Conservation (phyloP, 306 rosid genomes). For the Pyrus betulifolia region DNA sequence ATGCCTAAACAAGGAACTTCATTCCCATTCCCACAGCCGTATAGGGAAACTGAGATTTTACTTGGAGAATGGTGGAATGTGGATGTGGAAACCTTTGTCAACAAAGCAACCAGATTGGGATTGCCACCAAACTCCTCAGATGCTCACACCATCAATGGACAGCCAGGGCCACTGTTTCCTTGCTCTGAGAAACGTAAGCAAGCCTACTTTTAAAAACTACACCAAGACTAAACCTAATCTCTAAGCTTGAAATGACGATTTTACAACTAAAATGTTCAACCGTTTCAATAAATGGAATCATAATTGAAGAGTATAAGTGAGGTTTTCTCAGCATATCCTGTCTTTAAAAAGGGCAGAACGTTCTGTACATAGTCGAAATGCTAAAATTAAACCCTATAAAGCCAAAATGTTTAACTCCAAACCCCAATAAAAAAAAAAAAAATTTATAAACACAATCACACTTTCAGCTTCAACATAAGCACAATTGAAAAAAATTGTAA, state of each 20-base stretch:
- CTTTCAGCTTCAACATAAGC: neutral
- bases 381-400: too few relatives aligned
- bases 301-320: too few relatives aligned
- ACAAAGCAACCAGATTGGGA: slow-evolving; percentile 59
- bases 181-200: slow-evolving; percentile 76
- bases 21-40: slow-evolving; percentile 66
- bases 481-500: neutral
- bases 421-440: neutral
- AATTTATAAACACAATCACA: neutral
- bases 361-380: too few relatives aligned
- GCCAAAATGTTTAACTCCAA: neutral
- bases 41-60: slow-evolving; percentile 48
- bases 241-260: too few relatives aligned
- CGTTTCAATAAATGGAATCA: neutral
- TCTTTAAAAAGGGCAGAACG: too few relatives aligned
- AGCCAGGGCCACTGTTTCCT: slow-evolving; percentile 89
- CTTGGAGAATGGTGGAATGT: slow-evolving; percentile 86
- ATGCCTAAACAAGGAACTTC: slow-evolving; percentile 65
- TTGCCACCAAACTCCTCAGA: slow-evolving; percentile 82
- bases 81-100: slow-evolving; percentile 65
- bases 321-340: too few relatives aligned
- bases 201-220: neutral
- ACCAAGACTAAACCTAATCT: too few relatives aligned
- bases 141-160: slow-evolving; percentile 88
- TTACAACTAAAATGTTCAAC: too few relatives aligned